Percentiles rank a stretch among this genome's conserved stretches.
phyloP scores from a whole-genome alignment of 139 green algal species.

The Volvox reticuliferus region DNA sequence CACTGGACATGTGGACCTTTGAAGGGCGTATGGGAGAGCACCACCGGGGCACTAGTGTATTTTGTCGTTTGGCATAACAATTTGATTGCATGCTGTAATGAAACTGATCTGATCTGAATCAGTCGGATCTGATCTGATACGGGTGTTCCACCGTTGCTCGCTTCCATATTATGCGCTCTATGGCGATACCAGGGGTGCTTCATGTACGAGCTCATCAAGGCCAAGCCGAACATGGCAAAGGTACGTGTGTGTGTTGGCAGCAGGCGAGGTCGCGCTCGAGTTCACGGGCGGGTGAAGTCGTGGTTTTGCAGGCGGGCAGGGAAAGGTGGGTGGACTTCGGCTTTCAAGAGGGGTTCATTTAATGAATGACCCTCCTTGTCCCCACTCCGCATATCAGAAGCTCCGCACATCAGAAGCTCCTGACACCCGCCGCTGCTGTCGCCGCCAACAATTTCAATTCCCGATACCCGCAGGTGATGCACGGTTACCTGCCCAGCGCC shows the following conservation, averaged over 20 bases:
- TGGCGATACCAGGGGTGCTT: slow-evolving; percentile 50
- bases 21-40: too few relatives aligned
- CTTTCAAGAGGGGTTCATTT: background rate
- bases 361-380: background rate
- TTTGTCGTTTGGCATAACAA: too few relatives aligned
- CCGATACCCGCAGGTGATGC: slow-evolving; percentile 44
- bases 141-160: too few relatives aligned
- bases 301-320: too few relatives aligned
- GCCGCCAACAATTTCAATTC: background rate
- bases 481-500: slow-evolving; percentile 62
- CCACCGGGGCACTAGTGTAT: too few relatives aligned
- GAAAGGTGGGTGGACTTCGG: too few relatives aligned
- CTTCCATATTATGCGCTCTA: too few relatives aligned
- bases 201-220: slow-evolving; percentile 65
- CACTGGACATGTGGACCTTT: too few relatives aligned
- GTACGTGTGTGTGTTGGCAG: background rate
- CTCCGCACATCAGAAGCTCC: background rate
- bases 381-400: background rate
- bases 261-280: background rate
- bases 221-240: slow-evolving; percentile 61
- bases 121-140: too few relatives aligned
- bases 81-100: too few relatives aligned
- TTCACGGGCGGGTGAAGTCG: background rate
- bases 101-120: too few relatives aligned
- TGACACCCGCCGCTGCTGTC: background rate